Conservation (phyloP, 345 rosid species). For the Xanthoceras sorbifolium region DNA sequence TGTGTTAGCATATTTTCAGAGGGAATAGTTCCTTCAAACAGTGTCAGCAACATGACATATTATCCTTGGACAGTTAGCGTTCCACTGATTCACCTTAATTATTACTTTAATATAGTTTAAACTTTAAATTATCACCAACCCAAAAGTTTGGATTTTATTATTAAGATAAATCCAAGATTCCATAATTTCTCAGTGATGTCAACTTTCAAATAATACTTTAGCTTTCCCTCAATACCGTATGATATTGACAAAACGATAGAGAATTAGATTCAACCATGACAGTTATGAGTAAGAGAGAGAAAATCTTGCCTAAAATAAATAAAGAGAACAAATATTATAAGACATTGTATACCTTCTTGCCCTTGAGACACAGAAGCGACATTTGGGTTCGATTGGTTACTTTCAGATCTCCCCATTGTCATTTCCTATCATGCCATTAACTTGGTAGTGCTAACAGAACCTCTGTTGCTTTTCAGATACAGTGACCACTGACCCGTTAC, state of each 20-base stretch:
- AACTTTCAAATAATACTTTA: background rate
- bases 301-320: too few species aligned
- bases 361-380: too few species aligned
- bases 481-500: too few species aligned
- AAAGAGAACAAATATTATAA: too few species aligned
- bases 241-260: background rate
- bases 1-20: background rate
- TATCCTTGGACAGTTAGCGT: background rate
- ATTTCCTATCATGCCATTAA: too few species aligned
- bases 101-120: background rate
- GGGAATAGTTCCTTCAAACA: background rate
- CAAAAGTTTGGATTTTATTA: background rate
- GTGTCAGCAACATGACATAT: background rate
- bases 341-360: too few species aligned
- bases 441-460: too few species aligned
- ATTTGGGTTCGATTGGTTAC: too few species aligned
- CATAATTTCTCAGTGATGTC: background rate
- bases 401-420: too few species aligned
- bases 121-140: background rate
- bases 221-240: background rate
- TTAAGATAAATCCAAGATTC: background rate
- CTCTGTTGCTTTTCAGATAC: too few species aligned
- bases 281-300: background rate
- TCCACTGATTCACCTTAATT: too few species aligned
- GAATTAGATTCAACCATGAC: conserved; percentile 1